Evolutionary conservation across 1,139 yeast genomes (phyloP).

Genomic region (Nakaseomyces uthaithaninus): DNA sequence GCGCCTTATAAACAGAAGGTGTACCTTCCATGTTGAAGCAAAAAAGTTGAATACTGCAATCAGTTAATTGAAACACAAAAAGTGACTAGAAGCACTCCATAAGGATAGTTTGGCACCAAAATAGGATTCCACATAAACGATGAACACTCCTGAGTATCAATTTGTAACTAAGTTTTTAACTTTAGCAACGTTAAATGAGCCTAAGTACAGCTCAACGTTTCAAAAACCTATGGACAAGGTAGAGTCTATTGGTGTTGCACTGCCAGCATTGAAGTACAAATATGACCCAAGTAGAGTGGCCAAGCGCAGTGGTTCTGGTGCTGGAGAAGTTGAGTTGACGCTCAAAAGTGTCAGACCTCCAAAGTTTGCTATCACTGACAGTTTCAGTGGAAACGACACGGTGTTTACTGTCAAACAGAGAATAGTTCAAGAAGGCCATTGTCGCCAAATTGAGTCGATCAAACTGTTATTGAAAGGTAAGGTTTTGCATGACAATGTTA

Average conservation of each 20-base stretch:
- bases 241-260: constrained; percentile 29
- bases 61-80: too few species aligned
- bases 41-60: too few species aligned
- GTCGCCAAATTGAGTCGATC: constrained; percentile 29
- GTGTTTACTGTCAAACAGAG: constrained; percentile 35
- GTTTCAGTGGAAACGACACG: constrained; percentile 29
- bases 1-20: too few species aligned
- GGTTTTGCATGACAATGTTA: constrained; percentile 38
- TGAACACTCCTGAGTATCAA: constrained; percentile 21
- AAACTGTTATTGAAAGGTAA: constrained; percentile 43
- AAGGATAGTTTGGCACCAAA: too few species aligned
- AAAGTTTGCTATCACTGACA: constrained; percentile 33
- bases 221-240: constrained; percentile 28
- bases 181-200: constrained; percentile 27
- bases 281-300: constrained; percentile 15
- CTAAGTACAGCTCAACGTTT: constrained; percentile 22
- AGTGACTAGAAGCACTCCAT: too few species aligned
- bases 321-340: constrained; percentile 19
- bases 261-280: constrained; percentile 33
- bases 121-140: too few species aligned
- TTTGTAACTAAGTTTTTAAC: constrained; percentile 30
- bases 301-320: constrained; percentile 1
- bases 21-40: too few species aligned
- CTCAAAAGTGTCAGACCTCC: constrained; percentile 43
- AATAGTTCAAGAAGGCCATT: constrained; percentile 27